These are phyloP conservation scores for Oryza brachyantha DNA, from an alignment of 176 grass and related monocot genomes.

Conservation along the genomic window DNA sequence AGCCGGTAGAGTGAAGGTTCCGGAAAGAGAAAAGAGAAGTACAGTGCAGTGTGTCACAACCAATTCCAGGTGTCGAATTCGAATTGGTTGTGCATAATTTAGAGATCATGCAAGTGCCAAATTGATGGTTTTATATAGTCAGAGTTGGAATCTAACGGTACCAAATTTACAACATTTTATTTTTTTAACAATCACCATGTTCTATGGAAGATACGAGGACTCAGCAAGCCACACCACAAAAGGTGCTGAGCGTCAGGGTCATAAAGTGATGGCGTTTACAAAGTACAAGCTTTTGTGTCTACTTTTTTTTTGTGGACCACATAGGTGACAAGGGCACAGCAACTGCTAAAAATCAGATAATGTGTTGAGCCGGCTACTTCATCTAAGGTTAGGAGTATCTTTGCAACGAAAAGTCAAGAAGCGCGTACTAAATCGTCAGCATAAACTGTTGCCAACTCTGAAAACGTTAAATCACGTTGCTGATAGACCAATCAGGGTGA, in stretches of 20 bases:
- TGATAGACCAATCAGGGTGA: conserved; percentile 31
- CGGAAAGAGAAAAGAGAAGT: background rate
- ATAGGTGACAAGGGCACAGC: background rate
- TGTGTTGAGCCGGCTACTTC: conserved; percentile 8
- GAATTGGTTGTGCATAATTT: background rate
- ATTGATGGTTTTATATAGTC: background rate
- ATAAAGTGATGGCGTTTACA: background rate
- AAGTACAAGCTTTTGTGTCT: background rate
- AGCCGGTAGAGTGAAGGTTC: background rate
- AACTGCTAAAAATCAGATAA: background rate
- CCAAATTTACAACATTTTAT: background rate
- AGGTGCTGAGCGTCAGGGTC: background rate
- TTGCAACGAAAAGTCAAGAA: conserved; percentile 10
- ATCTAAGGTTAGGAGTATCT: background rate
- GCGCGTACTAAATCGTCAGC: background rate
- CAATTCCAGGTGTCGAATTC: background rate
- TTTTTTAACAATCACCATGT: background rate
- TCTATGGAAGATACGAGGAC: background rate
- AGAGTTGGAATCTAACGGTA: background rate
- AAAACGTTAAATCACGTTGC: background rate
- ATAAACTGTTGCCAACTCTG: background rate
- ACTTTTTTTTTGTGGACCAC: background rate
- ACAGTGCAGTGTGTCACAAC: background rate
- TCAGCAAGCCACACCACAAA: background rate
- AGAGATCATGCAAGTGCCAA: background rate